Base-by-base conservation (phyloP, 257 asterid species). In the Petunia secreta region DNA sequence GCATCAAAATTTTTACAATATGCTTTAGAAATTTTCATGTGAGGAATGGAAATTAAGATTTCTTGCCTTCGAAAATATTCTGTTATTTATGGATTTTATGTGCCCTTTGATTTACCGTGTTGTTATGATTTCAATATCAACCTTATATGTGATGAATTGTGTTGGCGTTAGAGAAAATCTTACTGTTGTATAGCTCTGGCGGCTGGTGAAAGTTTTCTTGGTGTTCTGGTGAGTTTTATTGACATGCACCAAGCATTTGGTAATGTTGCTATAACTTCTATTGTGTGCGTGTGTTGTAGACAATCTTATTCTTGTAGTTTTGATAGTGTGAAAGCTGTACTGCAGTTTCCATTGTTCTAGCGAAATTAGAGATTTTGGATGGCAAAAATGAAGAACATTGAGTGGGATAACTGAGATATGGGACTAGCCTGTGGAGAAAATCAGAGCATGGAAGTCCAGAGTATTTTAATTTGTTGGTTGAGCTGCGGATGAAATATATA, bases 1-100 rank as follows among this genome's bases (percentile, higher is more conserved):
- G 25, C 82, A 75, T 80, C 50, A 67, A 66, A 41, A 62, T 65
- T 50, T 59, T 86, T 89, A 86, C 86, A 79, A 88, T 85, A 83
- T 86, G 81, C 79, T 79, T 40, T 39, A 38, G 71, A 68, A 63
- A 67, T 85, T 85, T 53, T 79, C 76, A 65, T 55, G 50, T 34
- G 48, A 63, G 78, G 65, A 54, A 55, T 64, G 79, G 54, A 82
- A 82, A 63, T 52, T 59, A 38, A 66, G 75, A 6, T 60, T 53
- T 8, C 66, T 41, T 58, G 73, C 80, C 63, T 14, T 57, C 1
- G 36, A 15, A 57, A 57, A 15, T 57, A 3, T 15, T 57, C 63
- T 73, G 46, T 50, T 73, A 73, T 73, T 73, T 50, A 11, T 73
- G 62, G 62, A 48, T 73, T 65, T 39, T 65, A n/a, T 25, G 5